A percentile compares a stretch with the other conserved stretches of the same genome.
Evolutionary conservation across 805 yeast genomes (phyloP).

Genomic region (Ogataea henricii): DNA sequence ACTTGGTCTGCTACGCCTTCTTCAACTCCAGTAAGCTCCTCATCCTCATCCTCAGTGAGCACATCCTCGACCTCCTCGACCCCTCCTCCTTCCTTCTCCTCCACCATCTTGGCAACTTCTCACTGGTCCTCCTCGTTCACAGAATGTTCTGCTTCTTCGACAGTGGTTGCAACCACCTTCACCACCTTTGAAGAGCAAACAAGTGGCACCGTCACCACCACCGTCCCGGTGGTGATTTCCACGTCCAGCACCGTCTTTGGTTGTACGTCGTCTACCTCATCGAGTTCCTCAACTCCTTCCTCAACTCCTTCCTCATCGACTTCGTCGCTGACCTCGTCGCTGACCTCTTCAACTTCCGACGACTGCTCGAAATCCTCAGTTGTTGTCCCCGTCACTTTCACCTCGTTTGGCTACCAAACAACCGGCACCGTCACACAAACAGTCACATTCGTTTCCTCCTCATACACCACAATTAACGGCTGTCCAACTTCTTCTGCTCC

Average conservation of each 20-base stretch:
- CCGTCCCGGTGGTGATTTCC: neutral
- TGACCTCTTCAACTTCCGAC: neutral
- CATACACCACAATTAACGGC: conserved; percentile 5
- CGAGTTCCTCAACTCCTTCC: no score
- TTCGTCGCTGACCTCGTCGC: no score
- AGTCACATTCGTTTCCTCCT: neutral
- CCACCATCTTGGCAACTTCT: conserved; percentile 1
- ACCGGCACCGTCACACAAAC: neutral
- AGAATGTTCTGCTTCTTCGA: conserved; percentile 1
- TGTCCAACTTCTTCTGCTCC: conserved; percentile 7
- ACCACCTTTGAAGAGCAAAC: neutral
- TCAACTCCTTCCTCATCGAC: no score
- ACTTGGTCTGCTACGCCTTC: no score
- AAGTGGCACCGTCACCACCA: neutral
- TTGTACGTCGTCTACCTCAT: neutral
- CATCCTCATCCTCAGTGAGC: no score
- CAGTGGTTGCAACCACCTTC: conserved; percentile 5
- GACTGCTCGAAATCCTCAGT: neutral
- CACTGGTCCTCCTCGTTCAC: no score
- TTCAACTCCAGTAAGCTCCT: no score
- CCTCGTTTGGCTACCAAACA: neutral
- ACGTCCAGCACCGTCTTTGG: neutral
- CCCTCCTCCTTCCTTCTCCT: conserved; percentile 3
- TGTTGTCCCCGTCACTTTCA: conserved; percentile 5
- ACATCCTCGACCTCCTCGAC: conserved; percentile 5